Conservation (phyloP, 768 basidiomycete genomes). For the Tylopilus sp. region DNA sequence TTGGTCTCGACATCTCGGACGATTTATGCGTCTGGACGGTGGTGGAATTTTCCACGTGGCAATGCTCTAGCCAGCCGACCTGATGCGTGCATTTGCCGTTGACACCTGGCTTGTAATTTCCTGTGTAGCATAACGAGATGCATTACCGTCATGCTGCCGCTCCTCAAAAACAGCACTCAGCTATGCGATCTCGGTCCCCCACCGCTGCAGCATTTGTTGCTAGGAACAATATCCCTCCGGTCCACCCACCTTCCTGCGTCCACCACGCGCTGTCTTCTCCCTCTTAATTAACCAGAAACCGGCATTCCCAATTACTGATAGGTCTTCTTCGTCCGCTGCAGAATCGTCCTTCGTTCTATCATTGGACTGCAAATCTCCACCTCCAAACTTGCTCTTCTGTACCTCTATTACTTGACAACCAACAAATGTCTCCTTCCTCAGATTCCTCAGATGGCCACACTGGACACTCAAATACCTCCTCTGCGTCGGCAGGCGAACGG, state of each 20-base stretch:
- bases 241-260: slow-evolving; percentile 13
- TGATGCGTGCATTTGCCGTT: slow-evolving; percentile 14
- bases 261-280: slow-evolving; percentile 5
- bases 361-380: slow-evolving; percentile 30
- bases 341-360: slow-evolving; percentile 20
- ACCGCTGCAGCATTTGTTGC: not conserved
- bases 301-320: slow-evolving; percentile 15
- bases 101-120: slow-evolving; percentile 16
- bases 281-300: slow-evolving; percentile 12
- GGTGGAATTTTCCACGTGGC: slow-evolving; percentile 24
- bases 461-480: slow-evolving; percentile 28
- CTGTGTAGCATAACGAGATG: slow-evolving; percentile 27
- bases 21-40: slow-evolving; percentile 4
- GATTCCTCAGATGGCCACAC: slow-evolving; percentile 6
- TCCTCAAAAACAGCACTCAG: slow-evolving; percentile 22
- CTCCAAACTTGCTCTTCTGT: slow-evolving; percentile 15
- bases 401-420: slow-evolving; percentile 30
- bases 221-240: slow-evolving; percentile 7
- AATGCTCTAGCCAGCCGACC: slow-evolving; percentile 7
- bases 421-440: slow-evolving; percentile 32
- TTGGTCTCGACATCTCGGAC: not conserved
- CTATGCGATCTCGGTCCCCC: not conserved
- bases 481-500: not conserved
- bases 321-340: slow-evolving; percentile 17
- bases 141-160: slow-evolving; percentile 20